Base-by-base conservation (phyloP, 345 rosid genomes). In the Sonneratia caseolaris region DNA sequence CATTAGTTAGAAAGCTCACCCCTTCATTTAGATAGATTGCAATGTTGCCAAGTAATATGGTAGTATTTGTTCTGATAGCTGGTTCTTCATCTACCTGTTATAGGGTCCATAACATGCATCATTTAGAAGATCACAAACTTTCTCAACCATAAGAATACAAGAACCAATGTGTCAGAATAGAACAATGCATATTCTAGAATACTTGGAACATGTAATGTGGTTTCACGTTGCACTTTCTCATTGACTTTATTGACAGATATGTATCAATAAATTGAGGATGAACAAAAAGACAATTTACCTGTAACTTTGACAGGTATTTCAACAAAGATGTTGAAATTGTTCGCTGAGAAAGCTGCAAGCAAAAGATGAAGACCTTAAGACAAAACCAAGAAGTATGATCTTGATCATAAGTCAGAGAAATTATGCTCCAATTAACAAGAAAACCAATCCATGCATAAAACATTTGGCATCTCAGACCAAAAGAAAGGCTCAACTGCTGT, bases 71-170 rank as follows among this genome's bases (percentile, higher is more conserved):
- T 85, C 97, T 88, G 71, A 95, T 95, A 65, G 98, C 98, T 69
- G 99, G 88, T 79, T 95, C 99, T 82, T 95, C 99, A 81, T 95
- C 99, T 81, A 92, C 97, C 99, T 95, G 79, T 68, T 43, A 37
- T 35, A 45, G 0, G n/a, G 36, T 68, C 18, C 70, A 68, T 49
- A 37, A 59, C 66, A 56, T 37, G 37, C 24, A 15, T 38, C 7
- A 12, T 70, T 36, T 9, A 47, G 51, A 47, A 72, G 38, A 35
- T 62, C 37, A 32, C 4, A 13, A 74, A 56, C 21, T 66, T 47
- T 66, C 71, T 66, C 73, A 27, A 68, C 55, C 53, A 13, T 49
- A 43, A 19, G 13, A n/a, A 73, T 35, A 47, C 51, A 56, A 56
- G 76, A 68, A n/a, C 66, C 19, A 14, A 35, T 13, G 19, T 62